phyloP scores from a whole-genome alignment of 495 filamentous ascomycete species.

The Aspergillus homomorphus region DNA sequence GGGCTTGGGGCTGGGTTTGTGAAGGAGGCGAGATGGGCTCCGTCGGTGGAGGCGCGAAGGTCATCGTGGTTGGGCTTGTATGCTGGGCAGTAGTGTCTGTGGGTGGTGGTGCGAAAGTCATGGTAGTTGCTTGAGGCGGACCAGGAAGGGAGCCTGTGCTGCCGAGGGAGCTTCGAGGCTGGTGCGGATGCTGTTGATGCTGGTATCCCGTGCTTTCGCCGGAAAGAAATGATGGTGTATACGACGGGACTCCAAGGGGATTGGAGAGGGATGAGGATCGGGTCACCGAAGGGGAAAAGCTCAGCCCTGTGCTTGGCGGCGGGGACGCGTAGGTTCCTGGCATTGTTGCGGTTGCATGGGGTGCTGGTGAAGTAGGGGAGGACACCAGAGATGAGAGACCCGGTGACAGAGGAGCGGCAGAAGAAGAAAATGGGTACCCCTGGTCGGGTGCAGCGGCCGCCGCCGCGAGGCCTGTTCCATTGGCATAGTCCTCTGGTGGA shows the following conservation, averaged over 20 bases:
- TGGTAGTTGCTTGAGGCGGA: constrained; percentile 19
- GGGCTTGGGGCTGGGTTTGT: background rate
- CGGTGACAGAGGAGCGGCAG: constrained; percentile 37
- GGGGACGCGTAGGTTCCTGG: constrained; percentile 35
- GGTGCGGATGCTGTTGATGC: constrained; percentile 12
- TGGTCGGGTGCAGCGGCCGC: constrained; percentile 67
- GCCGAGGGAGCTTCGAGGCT: background rate
- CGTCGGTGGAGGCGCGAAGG: constrained; percentile 34
- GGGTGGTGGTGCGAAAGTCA: constrained; percentile 45
- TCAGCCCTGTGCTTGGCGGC: constrained; percentile 35
- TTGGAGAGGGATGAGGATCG: constrained; percentile 24
- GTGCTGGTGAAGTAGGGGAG: constrained; percentile 27
- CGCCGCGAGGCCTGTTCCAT: constrained; percentile 66
- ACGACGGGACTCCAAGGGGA: constrained; percentile 30
- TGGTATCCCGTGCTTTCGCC: constrained; percentile 14
- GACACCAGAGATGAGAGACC: constrained; percentile 4
- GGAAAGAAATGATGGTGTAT: constrained; percentile 31
- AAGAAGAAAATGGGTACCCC: constrained; percentile 34
- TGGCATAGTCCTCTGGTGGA: constrained; percentile 68
- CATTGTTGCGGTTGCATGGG: constrained; percentile 27
- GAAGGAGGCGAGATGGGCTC: background rate
- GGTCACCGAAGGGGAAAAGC: constrained; percentile 28
- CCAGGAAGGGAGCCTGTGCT: background rate
- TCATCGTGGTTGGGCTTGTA: background rate
- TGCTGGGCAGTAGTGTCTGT: constrained; percentile 40